Evolutionary conservation across 148 eudicot genomes (phyloP), one percentile per base, ranked within the genome.

Genomic region (Fagopyrum esculentum): DNA sequence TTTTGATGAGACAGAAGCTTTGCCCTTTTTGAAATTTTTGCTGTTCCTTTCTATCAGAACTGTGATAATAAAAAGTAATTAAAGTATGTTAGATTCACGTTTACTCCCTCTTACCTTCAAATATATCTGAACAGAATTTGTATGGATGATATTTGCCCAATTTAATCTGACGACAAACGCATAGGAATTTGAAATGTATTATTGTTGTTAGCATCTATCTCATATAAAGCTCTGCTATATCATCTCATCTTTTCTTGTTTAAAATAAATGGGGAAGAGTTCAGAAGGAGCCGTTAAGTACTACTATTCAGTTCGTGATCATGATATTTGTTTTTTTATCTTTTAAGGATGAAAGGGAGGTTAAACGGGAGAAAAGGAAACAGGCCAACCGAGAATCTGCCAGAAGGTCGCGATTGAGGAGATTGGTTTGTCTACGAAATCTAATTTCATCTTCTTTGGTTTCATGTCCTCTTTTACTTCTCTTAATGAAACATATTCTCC

Each of bases 321-420:
- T 63, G 45, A 30, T 63, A 63, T 12, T 73, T 74, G 35, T 1
- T 45, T 49, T 45, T 49, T 35, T 44, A 13, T 43, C 49, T 56
- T 63, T 43, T 29, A 60, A 84, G 87, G 84, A 79, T 77, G 84
- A 84, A 60, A 75, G 84, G 26, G 87, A 84, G 81, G 3, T 77
- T 35, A 84, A 81, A 69, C 82, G 87, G 49, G 87, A 84, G 77
- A 84, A 84, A 79, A 81, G 87, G 79, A 84, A 84, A 59, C 87
- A 84, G 76, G 82, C 87, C 49, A 84, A 84, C 48, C 79, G 87
- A 46, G 87, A 84, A 76, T 84, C 87, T 77, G 87, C 87, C 43
- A 81, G 87, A 77, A 77, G 87, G 73, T 84, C 87, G 16, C 77
- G 87, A 61, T 79, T 84, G 60, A 74, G 87, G 77, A 84, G 80